Evolutionary conservation across 2,329 filamentous ascomycete species (phyloP), one percentile per base, ranked within the genome.

Genomic region (Diplodia intermedia): DNA sequence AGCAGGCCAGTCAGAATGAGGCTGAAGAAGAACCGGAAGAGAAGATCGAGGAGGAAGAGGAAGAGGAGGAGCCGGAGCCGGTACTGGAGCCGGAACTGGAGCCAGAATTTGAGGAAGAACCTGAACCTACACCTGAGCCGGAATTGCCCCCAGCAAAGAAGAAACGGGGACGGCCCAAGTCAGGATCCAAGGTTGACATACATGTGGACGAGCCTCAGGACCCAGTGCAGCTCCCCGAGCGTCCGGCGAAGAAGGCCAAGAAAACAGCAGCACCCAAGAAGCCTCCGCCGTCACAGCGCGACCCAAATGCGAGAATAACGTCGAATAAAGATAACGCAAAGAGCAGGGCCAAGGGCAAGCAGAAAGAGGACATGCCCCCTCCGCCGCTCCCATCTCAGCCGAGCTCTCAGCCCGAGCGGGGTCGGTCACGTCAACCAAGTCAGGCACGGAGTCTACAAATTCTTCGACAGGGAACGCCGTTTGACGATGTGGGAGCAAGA

Each of bases 401-500:
- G 4, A 29, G 12, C 11, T 56, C 54, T 1, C 18, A 50, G 40
- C 14, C 15, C 1, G 50, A 50, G 23, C 52, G 6, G 14, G 43
- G 62, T 23, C 36, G 29, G 15, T 61, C 40, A 4, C 56, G 56
- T 47, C 5, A 18, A 20, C 23, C 26, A 38, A 55, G 62, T 33
- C 36, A 47, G 18, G 73, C 75, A n/a, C 73, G 75, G 68, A 76
- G 73, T 69, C 75, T 78, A 55, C 75, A 77, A 26, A 72, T 74
- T 53, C 72, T 80, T 7, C 79, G 79, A 55, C 75, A 77, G 14
- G 73, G 72, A 33, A 81, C 79, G 26, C 79, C 79, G 7, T 74
- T 75, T 15, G 77, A 79, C 50, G 84, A 88, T 65, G 82, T 80
- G 31, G 82, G 86, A 70, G 83, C 83, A 36, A 86, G 84, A 54